Conservation (phyloP, 148 eudicot species). For the Euryodendron excelsum region DNA sequence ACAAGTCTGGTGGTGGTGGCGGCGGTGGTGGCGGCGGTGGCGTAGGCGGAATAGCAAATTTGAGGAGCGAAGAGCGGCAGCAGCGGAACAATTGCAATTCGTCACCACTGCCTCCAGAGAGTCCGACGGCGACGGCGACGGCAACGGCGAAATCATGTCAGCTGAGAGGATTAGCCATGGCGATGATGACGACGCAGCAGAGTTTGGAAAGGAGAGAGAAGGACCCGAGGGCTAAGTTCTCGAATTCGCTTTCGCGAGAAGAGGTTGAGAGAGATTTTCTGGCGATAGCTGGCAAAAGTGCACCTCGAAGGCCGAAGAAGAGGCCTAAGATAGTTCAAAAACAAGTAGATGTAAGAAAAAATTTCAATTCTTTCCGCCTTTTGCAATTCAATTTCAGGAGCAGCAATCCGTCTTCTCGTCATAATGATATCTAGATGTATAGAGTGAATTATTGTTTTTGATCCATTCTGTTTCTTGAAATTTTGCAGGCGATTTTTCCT, state of each 20-base stretch:
- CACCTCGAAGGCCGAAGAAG: constrained; percentile 38
- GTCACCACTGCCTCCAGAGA: neutral
- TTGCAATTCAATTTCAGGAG: too few relatives aligned
- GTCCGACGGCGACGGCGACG: neutral
- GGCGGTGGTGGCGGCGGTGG: neutral
- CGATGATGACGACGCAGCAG: neutral
- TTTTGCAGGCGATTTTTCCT: constrained; percentile 34
- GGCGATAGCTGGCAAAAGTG: constrained; percentile 31
- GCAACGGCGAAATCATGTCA: neutral
- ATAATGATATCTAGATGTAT: too few relatives aligned
- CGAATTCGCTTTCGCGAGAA: constrained; percentile 22
- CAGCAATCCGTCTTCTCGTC: neutral
- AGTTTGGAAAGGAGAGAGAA: constrained; percentile 14
- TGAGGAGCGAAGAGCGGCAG: neutral
- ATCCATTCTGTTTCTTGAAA: neutral
- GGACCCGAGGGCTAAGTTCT: constrained; percentile 26
- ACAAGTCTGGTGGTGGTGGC: too few relatives aligned
- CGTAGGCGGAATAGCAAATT: neutral
- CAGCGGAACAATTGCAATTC: neutral
- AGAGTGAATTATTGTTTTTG: neutral
- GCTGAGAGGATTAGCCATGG: neutral
- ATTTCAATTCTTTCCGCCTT: neutral
- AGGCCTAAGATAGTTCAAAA: constrained; percentile 36
- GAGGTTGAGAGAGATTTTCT: constrained; percentile 42
- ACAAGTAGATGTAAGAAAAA: constrained; percentile 35